These are phyloP conservation scores for Claviceps capensis DNA, from an alignment of 2,329 filamentous ascomycete species.

Conservation along the genomic window DNA sequence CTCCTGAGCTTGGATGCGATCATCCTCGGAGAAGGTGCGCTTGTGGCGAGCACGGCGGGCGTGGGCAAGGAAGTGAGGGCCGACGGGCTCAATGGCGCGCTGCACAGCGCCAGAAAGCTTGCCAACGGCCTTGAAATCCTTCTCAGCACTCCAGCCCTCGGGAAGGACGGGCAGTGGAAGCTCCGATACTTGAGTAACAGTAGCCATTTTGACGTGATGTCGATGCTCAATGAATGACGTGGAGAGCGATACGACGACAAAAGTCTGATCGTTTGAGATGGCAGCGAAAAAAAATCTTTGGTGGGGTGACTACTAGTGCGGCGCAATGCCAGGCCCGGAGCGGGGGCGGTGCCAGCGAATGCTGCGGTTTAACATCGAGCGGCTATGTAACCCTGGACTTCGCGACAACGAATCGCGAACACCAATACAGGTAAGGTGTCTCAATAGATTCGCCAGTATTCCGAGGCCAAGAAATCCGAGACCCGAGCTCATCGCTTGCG, in stretches of 20 bases:
- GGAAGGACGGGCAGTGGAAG: conserved; percentile 64
- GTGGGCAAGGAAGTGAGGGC: conserved; percentile 94
- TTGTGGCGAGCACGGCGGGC: conserved; percentile 91
- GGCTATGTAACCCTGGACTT: background rate
- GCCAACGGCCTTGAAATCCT: conserved; percentile 80
- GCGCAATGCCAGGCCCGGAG: no score
- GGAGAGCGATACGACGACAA: conserved; percentile 7
- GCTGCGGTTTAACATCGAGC: background rate
- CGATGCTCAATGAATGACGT: conserved; percentile 6
- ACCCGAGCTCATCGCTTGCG: background rate
- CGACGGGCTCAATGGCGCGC: conserved; percentile 88
- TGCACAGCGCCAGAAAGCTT: conserved; percentile 63
- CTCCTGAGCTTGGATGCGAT: conserved; percentile 90
- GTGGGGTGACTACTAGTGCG: background rate
- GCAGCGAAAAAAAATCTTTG: background rate
- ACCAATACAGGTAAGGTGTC: no score
- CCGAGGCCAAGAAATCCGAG: background rate
- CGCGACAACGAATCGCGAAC: background rate
- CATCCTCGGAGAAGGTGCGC: conserved; percentile 96
- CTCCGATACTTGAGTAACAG: conserved; percentile 40
- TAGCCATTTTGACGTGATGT: conserved; percentile 40
- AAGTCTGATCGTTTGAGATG: background rate
- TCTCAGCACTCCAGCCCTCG: conserved; percentile 70
- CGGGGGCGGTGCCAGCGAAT: no score
- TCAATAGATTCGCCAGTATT: no score